phyloP scores from a whole-genome alignment of 2,329 filamentous ascomycete genomes.

The Paraphoma chrysanthemicola region DNA sequence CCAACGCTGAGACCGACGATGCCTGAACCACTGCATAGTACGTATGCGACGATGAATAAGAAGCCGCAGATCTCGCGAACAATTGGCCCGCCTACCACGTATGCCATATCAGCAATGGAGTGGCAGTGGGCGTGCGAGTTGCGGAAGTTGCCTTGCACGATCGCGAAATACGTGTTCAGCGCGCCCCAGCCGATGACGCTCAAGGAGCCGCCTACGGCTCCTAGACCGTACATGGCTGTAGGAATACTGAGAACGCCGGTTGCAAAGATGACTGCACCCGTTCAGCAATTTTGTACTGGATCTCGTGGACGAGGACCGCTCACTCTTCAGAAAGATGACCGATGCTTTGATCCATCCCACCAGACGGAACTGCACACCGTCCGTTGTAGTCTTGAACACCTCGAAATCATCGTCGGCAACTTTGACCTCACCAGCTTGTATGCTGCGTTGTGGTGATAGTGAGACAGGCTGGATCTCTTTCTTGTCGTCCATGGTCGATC shows the following conservation, averaged over 20 bases:
- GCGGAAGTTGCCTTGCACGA: constrained; percentile 59
- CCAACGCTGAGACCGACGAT: constrained; percentile 66
- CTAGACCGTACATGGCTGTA: constrained; percentile 53
- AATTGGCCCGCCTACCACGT: constrained; percentile 59
- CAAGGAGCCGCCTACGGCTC: constrained; percentile 54
- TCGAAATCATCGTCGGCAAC: constrained; percentile 48
- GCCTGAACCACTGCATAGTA: constrained; percentile 63
- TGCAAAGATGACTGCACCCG: constrained; percentile 50
- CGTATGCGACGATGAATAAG: constrained; percentile 64
- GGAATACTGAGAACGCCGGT: constrained; percentile 57
- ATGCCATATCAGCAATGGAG: constrained; percentile 63
- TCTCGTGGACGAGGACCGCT: not conserved
- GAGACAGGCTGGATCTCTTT: constrained; percentile 16
- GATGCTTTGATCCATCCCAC: constrained; percentile 59
- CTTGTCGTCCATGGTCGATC: constrained; percentile 16
- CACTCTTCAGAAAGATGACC: constrained; percentile 60
- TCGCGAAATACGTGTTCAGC: constrained; percentile 57
- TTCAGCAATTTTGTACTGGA: not conserved
- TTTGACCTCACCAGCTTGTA: constrained; percentile 14
- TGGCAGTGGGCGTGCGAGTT: constrained; percentile 59
- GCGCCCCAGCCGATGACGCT: constrained; percentile 54
- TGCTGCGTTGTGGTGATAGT: not conserved
- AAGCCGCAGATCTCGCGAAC: constrained; percentile 60
- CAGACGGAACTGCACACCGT: constrained; percentile 59
- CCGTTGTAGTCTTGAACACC: constrained; percentile 56